These are phyloP conservation scores for Phaeotremella skinneri DNA, from an alignment of 768 basidiomycete species.

Conservation along the genomic window DNA sequence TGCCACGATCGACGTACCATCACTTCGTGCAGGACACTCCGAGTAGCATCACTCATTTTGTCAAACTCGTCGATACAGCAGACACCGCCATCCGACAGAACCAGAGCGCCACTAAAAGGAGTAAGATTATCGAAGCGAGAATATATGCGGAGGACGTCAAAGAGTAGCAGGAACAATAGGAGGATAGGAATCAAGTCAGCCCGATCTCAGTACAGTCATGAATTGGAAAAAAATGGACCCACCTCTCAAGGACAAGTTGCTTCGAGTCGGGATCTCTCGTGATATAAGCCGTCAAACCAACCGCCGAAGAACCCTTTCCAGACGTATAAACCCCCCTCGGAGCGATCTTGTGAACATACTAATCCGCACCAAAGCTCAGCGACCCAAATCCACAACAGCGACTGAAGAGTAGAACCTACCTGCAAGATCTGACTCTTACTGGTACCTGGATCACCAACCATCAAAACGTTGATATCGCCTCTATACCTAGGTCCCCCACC, in stretches of 20 bases:
- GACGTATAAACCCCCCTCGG: constrained; percentile 97
- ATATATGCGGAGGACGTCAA: background rate
- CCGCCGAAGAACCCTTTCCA: constrained; percentile 96
- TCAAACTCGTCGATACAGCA: constrained; percentile 97
- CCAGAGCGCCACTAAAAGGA: constrained; percentile 71
- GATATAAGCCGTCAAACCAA: constrained; percentile 97
- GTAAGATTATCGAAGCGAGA: background rate
- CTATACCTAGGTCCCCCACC: constrained; percentile 94
- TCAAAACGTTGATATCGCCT: constrained; percentile 94
- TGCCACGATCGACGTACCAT: constrained; percentile 46
- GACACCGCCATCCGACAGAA: constrained; percentile 91
- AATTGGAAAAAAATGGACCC: constrained; percentile 19
- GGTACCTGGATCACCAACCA: constrained; percentile 98
- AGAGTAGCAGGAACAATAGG: too few relatives aligned
- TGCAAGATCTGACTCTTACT: constrained; percentile 96
- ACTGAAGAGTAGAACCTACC: constrained; percentile 54
- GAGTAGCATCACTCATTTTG: constrained; percentile 58
- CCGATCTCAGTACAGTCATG: constrained; percentile 9
- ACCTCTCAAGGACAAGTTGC: constrained; percentile 96
- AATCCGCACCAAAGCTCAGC: constrained; percentile 2
- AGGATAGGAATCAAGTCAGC: constrained; percentile 31
- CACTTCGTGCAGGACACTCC: constrained; percentile 58
- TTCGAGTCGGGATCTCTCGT: constrained; percentile 98
- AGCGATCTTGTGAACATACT: constrained; percentile 99
- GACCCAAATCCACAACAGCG: background rate